Percentiles rank a stretch among this genome's conserved stretches.
Conservation (phyloP, 2,329 filamentous ascomycete species). For the Malbranchea cinnamomea region DNA sequence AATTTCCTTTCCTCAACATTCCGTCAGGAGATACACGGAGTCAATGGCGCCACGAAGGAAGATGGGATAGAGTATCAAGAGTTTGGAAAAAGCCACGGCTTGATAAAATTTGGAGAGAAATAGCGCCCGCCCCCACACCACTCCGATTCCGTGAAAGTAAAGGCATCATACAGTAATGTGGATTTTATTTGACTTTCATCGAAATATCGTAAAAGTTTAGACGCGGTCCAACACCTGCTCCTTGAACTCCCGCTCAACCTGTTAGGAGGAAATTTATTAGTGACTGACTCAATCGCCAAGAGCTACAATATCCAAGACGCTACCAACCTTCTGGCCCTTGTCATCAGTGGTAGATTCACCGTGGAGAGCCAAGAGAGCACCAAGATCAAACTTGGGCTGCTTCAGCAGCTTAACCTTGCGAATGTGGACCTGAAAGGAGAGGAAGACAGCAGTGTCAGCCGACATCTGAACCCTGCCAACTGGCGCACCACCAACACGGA, state of each 20-base stretch:
- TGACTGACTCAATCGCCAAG: too few relatives aligned
- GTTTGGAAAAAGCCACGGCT: too few relatives aligned
- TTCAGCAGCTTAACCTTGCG: constrained; percentile 99
- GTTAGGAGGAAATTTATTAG: constrained; percentile 1
- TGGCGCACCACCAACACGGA: too few relatives aligned
- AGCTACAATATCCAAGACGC: constrained; percentile 2
- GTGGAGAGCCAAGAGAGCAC: constrained; percentile 88
- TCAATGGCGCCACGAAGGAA: too few relatives aligned
- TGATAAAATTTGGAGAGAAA: too few relatives aligned
- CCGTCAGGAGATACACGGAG: too few relatives aligned
- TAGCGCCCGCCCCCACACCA: too few relatives aligned
- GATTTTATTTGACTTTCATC: not conserved
- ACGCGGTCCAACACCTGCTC: constrained; percentile 88
- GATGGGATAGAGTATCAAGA: too few relatives aligned
- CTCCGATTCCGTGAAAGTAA: too few relatives aligned
- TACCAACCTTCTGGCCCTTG: constrained; percentile 77
- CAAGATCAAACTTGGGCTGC: constrained; percentile 96
- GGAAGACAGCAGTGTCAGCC: constrained; percentile 5
- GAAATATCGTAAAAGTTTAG: constrained; percentile 41
- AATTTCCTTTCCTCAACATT: constrained; percentile 1
- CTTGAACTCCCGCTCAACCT: constrained; percentile 88
- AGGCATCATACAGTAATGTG: not conserved
- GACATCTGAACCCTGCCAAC: not conserved
- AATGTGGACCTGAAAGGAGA: constrained; percentile 68
- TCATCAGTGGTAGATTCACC: constrained; percentile 95